phyloP scores from a whole-genome alignment of 202 grass and related monocot genomes.

The Brachypodium distachyon region DNA sequence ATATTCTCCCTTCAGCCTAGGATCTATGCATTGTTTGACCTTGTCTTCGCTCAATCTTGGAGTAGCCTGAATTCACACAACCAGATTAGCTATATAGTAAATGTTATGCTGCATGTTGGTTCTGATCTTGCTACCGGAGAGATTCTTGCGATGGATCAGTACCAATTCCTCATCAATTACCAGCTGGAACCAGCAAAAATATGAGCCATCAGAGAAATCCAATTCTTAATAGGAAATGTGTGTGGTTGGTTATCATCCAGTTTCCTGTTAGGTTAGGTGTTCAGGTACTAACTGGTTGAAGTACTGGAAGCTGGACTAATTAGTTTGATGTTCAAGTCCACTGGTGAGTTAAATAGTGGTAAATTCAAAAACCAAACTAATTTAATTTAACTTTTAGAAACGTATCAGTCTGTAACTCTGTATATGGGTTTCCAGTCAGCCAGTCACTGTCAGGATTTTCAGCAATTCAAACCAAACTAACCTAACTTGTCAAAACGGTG shows the following conservation, averaged over 20 bases:
- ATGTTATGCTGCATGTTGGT: background rate
- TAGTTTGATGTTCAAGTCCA: background rate
- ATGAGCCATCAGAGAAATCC: background rate
- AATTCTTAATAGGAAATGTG: background rate
- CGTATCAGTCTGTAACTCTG: background rate
- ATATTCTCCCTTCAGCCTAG: conserved; percentile 85
- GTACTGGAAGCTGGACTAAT: background rate
- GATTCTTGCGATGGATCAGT: background rate
- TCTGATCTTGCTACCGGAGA: background rate
- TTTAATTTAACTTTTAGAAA: background rate
- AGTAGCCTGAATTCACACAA: conserved; percentile 53
- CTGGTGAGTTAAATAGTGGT: background rate
- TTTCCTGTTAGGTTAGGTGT: background rate
- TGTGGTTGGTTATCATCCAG: background rate
- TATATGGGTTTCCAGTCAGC: background rate
- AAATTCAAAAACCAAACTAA: background rate
- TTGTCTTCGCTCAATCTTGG: conserved; percentile 92
- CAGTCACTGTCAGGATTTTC: no score
- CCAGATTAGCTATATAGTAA: conserved; percentile 10
- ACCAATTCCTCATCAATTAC: no score
- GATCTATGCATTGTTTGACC: conserved; percentile 95
- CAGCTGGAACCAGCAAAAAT: no score
- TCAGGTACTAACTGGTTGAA: background rate
- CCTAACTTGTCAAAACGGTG: no score
- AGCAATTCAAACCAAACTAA: no score